These are phyloP conservation scores for Extremus antarcticus DNA, from an alignment of 495 filamentous ascomycete genomes.

Conservation along the genomic window DNA sequence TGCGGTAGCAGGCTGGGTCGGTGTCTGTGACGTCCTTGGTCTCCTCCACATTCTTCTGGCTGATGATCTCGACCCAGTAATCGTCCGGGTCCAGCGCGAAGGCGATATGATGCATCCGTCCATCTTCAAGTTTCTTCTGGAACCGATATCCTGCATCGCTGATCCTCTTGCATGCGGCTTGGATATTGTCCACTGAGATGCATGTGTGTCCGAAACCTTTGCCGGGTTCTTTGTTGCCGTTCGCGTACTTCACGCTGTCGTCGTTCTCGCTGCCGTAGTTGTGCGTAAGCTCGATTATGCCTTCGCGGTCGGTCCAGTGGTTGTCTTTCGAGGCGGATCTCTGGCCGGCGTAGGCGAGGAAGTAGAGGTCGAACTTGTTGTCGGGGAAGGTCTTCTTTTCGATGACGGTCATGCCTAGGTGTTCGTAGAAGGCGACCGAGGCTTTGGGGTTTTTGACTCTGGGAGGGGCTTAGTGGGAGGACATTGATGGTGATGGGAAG, in stretches of 20 bases:
- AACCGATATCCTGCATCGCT: slow-evolving; percentile 84
- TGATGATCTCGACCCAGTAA: slow-evolving; percentile 54
- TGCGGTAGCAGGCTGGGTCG: slow-evolving; percentile 42
- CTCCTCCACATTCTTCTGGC: slow-evolving; percentile 32
- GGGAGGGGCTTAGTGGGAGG: slow-evolving; percentile 32
- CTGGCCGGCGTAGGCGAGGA: slow-evolving; percentile 60
- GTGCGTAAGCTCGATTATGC: slow-evolving; percentile 87
- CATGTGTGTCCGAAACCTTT: slow-evolving; percentile 86
- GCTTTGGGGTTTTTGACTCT: slow-evolving; percentile 90
- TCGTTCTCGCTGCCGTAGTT: slow-evolving; percentile 93
- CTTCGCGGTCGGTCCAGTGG: slow-evolving; percentile 73
- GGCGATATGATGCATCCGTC: slow-evolving; percentile 77
- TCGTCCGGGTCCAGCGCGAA: slow-evolving; percentile 89
- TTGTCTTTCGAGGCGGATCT: slow-evolving; percentile 48
- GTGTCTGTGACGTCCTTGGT: slow-evolving; percentile 46
- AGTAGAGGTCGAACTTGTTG: slow-evolving; percentile 83
- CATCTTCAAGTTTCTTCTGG: slow-evolving; percentile 87
- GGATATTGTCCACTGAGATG: slow-evolving; percentile 39
- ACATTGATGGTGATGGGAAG: slow-evolving; percentile 38
- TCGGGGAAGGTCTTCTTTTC: slow-evolving; percentile 64
- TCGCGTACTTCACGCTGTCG: slow-evolving; percentile 67
- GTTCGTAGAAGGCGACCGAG: slow-evolving; percentile 91
- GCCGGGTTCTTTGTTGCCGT: slow-evolving; percentile 80
- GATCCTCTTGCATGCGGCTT: slow-evolving; percentile 76
- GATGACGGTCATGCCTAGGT: slow-evolving; percentile 79